A percentile compares a stretch with the other conserved stretches of the same genome.
Evolutionary conservation across 345 rosid species (phyloP).

Genomic region (Acer campestre): DNA sequence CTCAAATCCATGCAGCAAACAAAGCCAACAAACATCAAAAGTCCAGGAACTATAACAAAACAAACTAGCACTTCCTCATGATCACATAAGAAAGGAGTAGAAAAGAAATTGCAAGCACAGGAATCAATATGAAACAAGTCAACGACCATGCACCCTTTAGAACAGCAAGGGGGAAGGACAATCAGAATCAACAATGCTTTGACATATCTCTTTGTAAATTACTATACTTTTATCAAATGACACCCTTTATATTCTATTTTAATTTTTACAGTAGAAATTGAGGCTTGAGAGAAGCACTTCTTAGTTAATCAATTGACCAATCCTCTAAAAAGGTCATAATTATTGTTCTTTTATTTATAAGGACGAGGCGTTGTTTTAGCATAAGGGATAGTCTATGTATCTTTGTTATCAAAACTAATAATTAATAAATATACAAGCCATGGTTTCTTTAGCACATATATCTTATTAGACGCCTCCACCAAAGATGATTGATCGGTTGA

Average conservation of each 20-base stretch:
- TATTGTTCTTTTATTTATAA: too few species aligned
- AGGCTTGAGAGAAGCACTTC: background rate
- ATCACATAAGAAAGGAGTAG: background rate
- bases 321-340: too few species aligned
- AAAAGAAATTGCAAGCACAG: background rate
- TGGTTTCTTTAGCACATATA: background rate
- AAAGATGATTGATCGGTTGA: background rate
- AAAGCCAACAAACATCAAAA: background rate
- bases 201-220: background rate
- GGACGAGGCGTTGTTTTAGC: background rate
- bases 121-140: background rate
- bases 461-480: background rate
- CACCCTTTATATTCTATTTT: background rate
- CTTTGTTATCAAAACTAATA: background rate
- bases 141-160: background rate
- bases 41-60: background rate
- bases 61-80: background rate
- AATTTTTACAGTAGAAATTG: background rate
- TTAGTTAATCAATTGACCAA: too few species aligned
- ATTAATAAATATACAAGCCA: background rate
- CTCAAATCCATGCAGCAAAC: constrained; percentile 2
- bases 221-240: too few species aligned
- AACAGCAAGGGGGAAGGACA: background rate
- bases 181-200: background rate
- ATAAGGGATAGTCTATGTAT: background rate